A percentile compares a stretch with the other conserved stretches of the same genome.
Conservation (phyloP, 116 monocot species). For the Phalaenopsis hybrid region DNA sequence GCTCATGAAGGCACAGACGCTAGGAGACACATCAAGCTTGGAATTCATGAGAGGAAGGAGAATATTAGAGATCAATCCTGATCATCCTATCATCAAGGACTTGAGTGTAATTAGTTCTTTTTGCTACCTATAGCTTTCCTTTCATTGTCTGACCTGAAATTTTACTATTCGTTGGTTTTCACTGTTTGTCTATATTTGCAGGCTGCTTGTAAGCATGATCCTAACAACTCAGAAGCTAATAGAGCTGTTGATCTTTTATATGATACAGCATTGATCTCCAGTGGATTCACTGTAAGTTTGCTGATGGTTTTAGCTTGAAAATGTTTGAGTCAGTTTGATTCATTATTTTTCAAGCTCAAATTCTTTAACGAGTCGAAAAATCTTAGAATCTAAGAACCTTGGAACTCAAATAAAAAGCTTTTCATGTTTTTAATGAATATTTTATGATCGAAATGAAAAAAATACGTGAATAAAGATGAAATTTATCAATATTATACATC, state of each 20-base stretch:
- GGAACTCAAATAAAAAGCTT: no score
- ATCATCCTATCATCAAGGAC: conserved; percentile 88
- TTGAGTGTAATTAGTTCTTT: conserved; percentile 50
- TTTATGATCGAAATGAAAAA: no score
- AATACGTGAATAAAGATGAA: no score
- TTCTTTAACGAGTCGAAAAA: background rate
- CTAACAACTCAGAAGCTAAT: conserved; percentile 49
- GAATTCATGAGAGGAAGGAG: conserved; percentile 98
- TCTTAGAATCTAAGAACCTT: background rate
- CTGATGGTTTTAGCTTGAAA: no score
- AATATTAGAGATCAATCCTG: conserved; percentile 90
- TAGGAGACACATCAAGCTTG: conserved; percentile 91
- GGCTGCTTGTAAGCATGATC: conserved; percentile 70
- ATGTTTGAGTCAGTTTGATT: background rate
- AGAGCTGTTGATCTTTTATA: conserved; percentile 66
- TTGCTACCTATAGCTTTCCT: background rate
- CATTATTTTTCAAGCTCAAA: background rate
- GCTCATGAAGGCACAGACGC: conserved; percentile 97
- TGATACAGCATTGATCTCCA: conserved; percentile 67
- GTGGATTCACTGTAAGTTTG: conserved; percentile 60
- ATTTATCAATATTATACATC: no score
- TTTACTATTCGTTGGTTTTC: background rate
- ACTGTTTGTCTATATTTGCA: conserved; percentile 11
- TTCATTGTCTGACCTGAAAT: background rate
- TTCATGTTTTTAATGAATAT: no score